Evolutionary conservation across 306 rosid genomes (phyloP).

Genomic region (Quercus agrifolia): DNA sequence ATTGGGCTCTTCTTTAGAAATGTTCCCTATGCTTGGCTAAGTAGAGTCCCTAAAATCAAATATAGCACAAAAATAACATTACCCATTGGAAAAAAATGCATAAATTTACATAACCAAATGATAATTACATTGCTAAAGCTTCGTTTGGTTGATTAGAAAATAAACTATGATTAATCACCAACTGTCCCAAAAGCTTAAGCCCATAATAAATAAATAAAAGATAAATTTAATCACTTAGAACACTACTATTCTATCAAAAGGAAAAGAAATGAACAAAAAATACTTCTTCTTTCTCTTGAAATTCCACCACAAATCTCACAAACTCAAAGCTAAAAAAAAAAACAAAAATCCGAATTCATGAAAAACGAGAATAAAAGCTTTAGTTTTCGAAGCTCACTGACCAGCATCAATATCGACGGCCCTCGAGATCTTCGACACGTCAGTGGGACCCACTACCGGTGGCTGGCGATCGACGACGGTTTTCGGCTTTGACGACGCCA

Average conservation of each 20-base stretch:
- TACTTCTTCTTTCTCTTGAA: no score
- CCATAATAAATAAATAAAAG: no score
- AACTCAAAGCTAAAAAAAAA: neutral
- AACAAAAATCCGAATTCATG: no score
- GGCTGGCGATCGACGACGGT: slow-evolving; percentile 41
- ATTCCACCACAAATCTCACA: neutral
- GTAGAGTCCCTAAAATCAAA: neutral
- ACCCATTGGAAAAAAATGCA: neutral
- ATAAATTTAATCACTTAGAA: no score
- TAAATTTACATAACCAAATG: neutral
- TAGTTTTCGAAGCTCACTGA: slow-evolving; percentile 6
- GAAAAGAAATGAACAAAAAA: neutral
- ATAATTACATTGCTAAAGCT: neutral
- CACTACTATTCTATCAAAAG: neutral
- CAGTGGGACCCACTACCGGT: slow-evolving; percentile 37
- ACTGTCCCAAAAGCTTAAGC: no score
- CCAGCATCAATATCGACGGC: slow-evolving; percentile 38
- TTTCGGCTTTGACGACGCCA: slow-evolving; percentile 46
- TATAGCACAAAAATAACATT: neutral
- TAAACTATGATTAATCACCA: no score
- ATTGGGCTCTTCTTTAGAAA: no score
- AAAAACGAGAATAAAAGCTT: no score
- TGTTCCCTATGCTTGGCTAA: neutral
- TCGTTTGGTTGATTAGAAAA: no score
- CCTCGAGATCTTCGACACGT: slow-evolving; percentile 33